Base-by-base conservation (phyloP, 257 asterid genomes). In the Nicotiana knightiana region DNA sequence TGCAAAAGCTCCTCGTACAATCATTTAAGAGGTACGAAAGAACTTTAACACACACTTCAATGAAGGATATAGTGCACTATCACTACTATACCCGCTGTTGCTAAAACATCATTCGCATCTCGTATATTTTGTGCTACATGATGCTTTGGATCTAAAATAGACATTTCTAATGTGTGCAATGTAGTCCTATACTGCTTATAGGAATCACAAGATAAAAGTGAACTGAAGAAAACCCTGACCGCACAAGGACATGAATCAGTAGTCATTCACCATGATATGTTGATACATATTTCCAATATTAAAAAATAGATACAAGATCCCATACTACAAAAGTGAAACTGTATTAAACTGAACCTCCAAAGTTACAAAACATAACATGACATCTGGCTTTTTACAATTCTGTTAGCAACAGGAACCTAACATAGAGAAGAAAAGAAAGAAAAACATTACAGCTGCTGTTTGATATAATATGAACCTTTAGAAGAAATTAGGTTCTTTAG, bases 401-500 rank as follows among this genome's bases (percentile, higher is more conserved):
- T 58, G 76, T 63, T 80, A 80, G 30, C 75, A 51, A 61, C 77
- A 28, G 80, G 70, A 80, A 64, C 88, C 85, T 86, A 82, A 68
- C 26, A 57, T 1, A 17, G 77, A 79, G 59, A 82, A 78, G 21
- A 79, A 70, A 63, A 64, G 81, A 77, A 67, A 71, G 58, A 59
- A 77, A 68, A 26, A 46, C 71, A 79, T 48, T 53, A 83, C 59
- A 61, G 79, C 82, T 82, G 81, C 88, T 87, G 89, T 86, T 90
- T 85, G 85, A 83, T 61, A 80, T 86, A 83, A 84, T 78, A 76
- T 85, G 87, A 85, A 81, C 84, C 88, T 87, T 88, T 86, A 86
- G 90, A 83, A 85, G 97, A 91, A 55, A 90, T 86, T 81, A 94
- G 89, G 88, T 86, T 82, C 92, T 90, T 94, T 81, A 94, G 88